Evolutionary conservation across 768 basidiomycete genomes (phyloP), one percentile per base, ranked within the genome.

Genomic region (Boletus fagicola): DNA sequence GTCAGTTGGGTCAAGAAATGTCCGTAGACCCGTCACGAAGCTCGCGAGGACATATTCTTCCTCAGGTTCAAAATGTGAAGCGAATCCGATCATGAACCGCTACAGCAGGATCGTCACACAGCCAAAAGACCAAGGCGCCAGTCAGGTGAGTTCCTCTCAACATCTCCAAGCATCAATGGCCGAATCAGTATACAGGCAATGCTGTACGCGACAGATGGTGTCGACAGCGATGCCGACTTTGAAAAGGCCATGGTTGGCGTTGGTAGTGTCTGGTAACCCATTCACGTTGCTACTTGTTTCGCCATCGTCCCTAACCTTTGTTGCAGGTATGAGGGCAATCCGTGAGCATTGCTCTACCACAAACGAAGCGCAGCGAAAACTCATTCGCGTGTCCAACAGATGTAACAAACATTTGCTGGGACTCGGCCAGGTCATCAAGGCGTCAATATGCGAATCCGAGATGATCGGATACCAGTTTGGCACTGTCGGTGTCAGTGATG

Each of bases 401-500:
- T 98, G 97, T 75, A 99, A 98, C 75, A 87, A 84, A 57, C 96
- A 99, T 73, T 79, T 98, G 24, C 84, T 98, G 1, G 89, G 82
- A 26, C 83, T 98, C 15, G 97, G 97, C 18, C 88, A 90, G 68
- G 79, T 89, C 58, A 81, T 96, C 70, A 96, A 96, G 70, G 77
- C 83, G 39, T 98, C 96, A 12, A 75, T 99, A 45, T 68, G 67
- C 53, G 77, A 82, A 64, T 72, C 86, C 65, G 79, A 83, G 64
- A 72, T 98, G 66, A 93, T 94, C 67, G 96, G 90, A 38, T 98
- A 98, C 77, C 95, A 97, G 75, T 98, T 97, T 73, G 97, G 97
- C 51, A 93, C 94, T 16, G 92, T 95, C 58, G 97, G 93, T 54
- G 97, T 98, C 65, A 96, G 94, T 73, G 97, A 98, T 73, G 97